A percentile compares a stretch with the other conserved stretches of the same genome.
phyloP scores from a whole-genome alignment of 2,329 filamentous ascomycete species.

The Alternaria sp. region DNA sequence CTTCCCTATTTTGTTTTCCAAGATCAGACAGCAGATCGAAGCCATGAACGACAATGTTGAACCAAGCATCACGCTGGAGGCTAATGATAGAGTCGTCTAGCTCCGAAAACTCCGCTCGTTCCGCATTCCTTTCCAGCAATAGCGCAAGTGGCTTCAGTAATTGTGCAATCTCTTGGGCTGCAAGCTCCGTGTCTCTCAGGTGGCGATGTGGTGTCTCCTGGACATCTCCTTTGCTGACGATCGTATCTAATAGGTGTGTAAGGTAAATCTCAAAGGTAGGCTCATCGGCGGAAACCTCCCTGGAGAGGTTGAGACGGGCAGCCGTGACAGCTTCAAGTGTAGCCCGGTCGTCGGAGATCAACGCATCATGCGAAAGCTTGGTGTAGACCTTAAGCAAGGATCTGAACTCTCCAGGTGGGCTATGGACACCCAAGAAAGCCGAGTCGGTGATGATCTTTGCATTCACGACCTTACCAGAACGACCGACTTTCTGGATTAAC shows the following conservation, averaged over 20 bases:
- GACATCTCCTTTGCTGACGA: constrained; percentile 89
- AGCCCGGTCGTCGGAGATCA: constrained; percentile 71
- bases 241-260: constrained; percentile 80
- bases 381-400: constrained; percentile 85
- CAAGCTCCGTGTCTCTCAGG: constrained; percentile 80
- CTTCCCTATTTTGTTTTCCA: constrained; percentile 75
- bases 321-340: constrained; percentile 79
- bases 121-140: constrained; percentile 69
- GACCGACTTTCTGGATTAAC: constrained; percentile 93
- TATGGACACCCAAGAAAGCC: constrained; percentile 77
- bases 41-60: constrained; percentile 95
- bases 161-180: constrained; percentile 85
- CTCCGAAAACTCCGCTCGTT: constrained; percentile 67
- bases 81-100: constrained; percentile 64
- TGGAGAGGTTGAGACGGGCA: constrained; percentile 81
- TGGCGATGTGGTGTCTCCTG: constrained; percentile 75
- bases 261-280: constrained; percentile 84
- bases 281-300: constrained; percentile 71
- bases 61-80: constrained; percentile 91
- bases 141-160: constrained; percentile 87
- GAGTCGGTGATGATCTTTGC: constrained; percentile 85
- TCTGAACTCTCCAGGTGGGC: constrained; percentile 82
- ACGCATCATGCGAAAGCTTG: constrained; percentile 75
- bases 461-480: constrained; percentile 81
- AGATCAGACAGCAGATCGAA: constrained; percentile 79